phyloP scores from a whole-genome alignment of 495 filamentous ascomycete genomes.

The Penicillium desertorum region DNA sequence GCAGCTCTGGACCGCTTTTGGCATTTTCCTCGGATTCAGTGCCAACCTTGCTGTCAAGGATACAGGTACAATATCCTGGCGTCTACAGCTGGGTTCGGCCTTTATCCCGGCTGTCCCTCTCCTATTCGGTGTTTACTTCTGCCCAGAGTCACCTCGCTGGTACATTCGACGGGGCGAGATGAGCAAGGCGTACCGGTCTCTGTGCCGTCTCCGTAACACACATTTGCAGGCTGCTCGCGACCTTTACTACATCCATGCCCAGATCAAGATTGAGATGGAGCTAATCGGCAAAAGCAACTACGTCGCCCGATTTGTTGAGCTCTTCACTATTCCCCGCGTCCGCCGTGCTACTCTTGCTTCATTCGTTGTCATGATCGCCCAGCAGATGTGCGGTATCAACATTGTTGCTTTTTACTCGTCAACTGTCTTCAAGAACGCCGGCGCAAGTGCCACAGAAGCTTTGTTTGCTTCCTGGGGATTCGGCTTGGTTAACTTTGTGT shows the following conservation, averaged over 20 bases:
- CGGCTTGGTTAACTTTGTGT: constrained; percentile 78
- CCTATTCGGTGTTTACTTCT: constrained; percentile 60
- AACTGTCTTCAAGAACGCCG: constrained; percentile 67
- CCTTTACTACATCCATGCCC: constrained; percentile 64
- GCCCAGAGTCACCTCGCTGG: constrained; percentile 71
- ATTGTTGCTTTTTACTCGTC: constrained; percentile 85
- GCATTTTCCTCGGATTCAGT: constrained; percentile 59
- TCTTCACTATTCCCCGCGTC: constrained; percentile 68
- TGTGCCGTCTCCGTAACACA: constrained; percentile 60
- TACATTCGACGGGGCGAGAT: constrained; percentile 60
- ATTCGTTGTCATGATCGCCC: constrained; percentile 67
- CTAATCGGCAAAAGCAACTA: constrained; percentile 52
- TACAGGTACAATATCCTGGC: constrained; percentile 57
- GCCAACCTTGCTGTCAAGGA: constrained; percentile 61
- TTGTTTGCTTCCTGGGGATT: constrained; percentile 80
- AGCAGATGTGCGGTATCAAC: constrained; percentile 80
- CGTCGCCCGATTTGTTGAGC: constrained; percentile 56
- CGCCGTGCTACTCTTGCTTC: constrained; percentile 66
- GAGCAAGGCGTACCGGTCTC: constrained; percentile 56
- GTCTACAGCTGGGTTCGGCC: constrained; percentile 62
- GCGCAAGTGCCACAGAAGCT: constrained; percentile 55
- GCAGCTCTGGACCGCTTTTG: constrained; percentile 57
- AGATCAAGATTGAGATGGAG: constrained; percentile 54
- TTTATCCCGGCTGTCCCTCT: constrained; percentile 73
- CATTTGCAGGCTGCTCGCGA: constrained; percentile 63